These are phyloP conservation scores for Nemania abortiva DNA, from an alignment of 2,329 filamentous ascomycete species.

Conservation along the genomic window DNA sequence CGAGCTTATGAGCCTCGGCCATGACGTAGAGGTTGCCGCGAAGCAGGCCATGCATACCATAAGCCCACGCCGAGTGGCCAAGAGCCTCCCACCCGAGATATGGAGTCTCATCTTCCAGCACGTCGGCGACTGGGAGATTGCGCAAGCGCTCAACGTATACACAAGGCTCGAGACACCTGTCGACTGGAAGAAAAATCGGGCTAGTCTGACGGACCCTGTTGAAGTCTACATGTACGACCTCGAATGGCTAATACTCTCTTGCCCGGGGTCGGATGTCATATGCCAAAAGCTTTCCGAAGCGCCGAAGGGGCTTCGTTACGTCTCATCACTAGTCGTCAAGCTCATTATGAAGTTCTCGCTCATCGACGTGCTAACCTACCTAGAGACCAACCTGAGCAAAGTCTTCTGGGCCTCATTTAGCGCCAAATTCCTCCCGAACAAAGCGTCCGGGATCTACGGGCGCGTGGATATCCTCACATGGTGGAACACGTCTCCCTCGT, in stretches of 20 bases:
- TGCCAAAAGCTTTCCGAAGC: conserved; percentile 79
- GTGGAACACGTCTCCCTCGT: conserved; percentile 87
- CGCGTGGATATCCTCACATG: conserved; percentile 88
- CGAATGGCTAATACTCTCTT: conserved; percentile 85
- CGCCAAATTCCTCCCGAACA: conserved; percentile 85
- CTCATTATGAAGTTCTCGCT: conserved; percentile 93
- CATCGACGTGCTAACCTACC: conserved; percentile 79
- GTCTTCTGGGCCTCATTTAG: conserved; percentile 86
- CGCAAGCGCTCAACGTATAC: conserved; percentile 82
- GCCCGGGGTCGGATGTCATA: conserved; percentile 73
- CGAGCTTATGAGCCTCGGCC: conserved; percentile 78
- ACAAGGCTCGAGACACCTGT: conserved; percentile 80
- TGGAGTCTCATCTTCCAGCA: conserved; percentile 91
- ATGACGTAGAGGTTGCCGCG: conserved; percentile 72
- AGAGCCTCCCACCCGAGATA: conserved; percentile 81
- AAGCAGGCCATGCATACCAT: conserved; percentile 56
- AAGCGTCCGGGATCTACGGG: conserved; percentile 88
- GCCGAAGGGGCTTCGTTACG: conserved; percentile 74
- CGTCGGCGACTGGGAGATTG: conserved; percentile 90
- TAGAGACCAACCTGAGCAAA: conserved; percentile 73
- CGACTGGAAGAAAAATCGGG: conserved; percentile 49
- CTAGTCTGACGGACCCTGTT: conserved; percentile 66
- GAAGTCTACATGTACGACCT: conserved; percentile 81
- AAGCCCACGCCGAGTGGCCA: conserved; percentile 53
- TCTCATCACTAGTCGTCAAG: conserved; percentile 86